Percentiles rank a stretch among this genome's conserved stretches.
phyloP scores from a whole-genome alignment of 805 yeast species.

The Yarrowia porcina region DNA sequence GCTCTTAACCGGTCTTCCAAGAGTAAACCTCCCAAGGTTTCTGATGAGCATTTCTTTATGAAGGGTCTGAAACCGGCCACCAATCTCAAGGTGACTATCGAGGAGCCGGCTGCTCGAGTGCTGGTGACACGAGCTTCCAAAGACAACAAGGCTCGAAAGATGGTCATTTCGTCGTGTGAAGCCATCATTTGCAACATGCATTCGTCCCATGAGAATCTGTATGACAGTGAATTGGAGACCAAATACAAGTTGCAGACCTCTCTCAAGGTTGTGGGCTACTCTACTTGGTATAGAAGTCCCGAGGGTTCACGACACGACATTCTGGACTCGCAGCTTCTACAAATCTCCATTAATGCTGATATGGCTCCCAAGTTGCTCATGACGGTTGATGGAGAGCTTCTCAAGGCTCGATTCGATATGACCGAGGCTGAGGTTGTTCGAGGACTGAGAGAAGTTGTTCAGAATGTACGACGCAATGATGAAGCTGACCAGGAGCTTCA shows the following conservation, averaged over 20 bases:
- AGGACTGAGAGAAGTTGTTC: conserved; percentile 33
- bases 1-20: conserved; percentile 26
- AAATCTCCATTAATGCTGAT: conserved; percentile 31
- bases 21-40: conserved; percentile 6
- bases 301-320: conserved; percentile 34
- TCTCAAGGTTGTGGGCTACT: conserved; percentile 31
- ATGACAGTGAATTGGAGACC: conserved; percentile 11
- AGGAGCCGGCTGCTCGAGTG: conserved; percentile 39
- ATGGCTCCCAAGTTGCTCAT: conserved; percentile 37
- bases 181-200: conserved; percentile 37
- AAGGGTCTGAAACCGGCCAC: conserved; percentile 34
- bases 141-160: conserved; percentile 30
- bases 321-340: conserved; percentile 31
- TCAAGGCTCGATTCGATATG: conserved; percentile 34
- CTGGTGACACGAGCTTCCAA: conserved; percentile 29
- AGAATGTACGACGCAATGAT: conserved; percentile 19
- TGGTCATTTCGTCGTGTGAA: conserved; percentile 39
- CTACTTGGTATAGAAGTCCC: conserved; percentile 37
- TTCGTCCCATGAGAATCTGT: conserved; percentile 29
- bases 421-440: conserved; percentile 38
- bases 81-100: conserved; percentile 35
- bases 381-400: conserved; percentile 31
- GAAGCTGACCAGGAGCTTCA: not conserved
- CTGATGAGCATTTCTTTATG: conserved; percentile 11
- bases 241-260: conserved; percentile 33